phyloP scores from a whole-genome alignment of 768 basidiomycete species.

The Leccinum incarnatum region DNA sequence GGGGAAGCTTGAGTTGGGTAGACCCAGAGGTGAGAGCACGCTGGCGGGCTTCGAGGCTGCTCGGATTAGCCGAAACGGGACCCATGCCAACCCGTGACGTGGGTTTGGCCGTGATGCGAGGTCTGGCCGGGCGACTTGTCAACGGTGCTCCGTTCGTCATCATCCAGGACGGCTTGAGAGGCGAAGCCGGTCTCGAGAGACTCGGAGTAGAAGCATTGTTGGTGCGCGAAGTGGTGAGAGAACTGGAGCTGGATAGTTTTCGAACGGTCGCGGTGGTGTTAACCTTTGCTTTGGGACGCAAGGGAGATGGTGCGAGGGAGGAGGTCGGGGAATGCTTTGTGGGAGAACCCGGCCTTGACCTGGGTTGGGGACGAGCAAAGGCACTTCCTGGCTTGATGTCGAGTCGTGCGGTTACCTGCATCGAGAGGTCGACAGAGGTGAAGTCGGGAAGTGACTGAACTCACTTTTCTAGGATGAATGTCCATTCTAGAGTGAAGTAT shows the following conservation, averaged over 20 bases:
- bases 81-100: slow-evolving; percentile 22
- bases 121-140: slow-evolving; percentile 23
- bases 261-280: slow-evolving; percentile 49
- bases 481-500: slow-evolving; percentile 32
- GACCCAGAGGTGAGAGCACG: slow-evolving; percentile 27
- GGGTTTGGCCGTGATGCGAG: slow-evolving; percentile 30
- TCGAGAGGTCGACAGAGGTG: slow-evolving; percentile 12
- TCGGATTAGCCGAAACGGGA: slow-evolving; percentile 8
- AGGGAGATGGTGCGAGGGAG: slow-evolving; percentile 26
- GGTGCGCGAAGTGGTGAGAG: slow-evolving; percentile 13
- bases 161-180: slow-evolving; percentile 36
- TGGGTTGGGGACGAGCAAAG: slow-evolving; percentile 28
- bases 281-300: slow-evolving; percentile 59
- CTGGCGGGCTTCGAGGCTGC: slow-evolving; percentile 29
- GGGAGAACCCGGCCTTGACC: slow-evolving; percentile 51
- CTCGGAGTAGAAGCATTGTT: slow-evolving; percentile 36
- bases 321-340: slow-evolving; percentile 34
- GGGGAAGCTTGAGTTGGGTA: slow-evolving; percentile 27
- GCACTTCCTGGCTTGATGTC: slow-evolving; percentile 37
- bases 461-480: slow-evolving; percentile 45
- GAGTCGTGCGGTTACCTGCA: slow-evolving; percentile 54
- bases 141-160: slow-evolving; percentile 31
- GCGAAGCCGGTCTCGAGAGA: slow-evolving; percentile 41
- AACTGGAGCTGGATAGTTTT: slow-evolving; percentile 24
- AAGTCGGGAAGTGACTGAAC: slow-evolving; percentile 5